Conservation (phyloP, 768 basidiomycete genomes). For the Phanerochaete carnosa region DNA sequence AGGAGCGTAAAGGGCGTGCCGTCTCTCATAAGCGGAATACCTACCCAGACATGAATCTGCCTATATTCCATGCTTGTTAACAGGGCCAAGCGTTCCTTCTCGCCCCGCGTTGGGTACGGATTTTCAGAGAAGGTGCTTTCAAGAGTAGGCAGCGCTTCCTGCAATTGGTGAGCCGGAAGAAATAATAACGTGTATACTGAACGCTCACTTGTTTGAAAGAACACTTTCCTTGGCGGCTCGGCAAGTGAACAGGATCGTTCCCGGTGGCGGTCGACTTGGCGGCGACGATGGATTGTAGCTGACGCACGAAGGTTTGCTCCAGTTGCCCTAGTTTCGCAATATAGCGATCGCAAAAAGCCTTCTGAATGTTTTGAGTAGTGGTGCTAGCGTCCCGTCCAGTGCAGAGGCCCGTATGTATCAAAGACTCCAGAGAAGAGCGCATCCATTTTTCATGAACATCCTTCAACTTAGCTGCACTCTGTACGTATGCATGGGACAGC, state of each 20-base stretch:
- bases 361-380: neutral
- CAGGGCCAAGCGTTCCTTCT: constrained; percentile 19
- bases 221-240: too few relatives aligned
- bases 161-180: too few relatives aligned
- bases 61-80: constrained; percentile 17
- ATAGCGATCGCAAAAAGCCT: neutral
- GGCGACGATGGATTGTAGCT: too few relatives aligned
- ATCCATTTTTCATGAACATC: neutral
- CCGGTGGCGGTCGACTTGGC: too few relatives aligned
- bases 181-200: too few relatives aligned
- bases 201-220: neutral
- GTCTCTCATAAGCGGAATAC: neutral
- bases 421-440: neutral
- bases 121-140: constrained; percentile 19
- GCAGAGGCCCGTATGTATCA: neutral
- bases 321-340: too few relatives aligned
- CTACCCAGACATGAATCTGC: constrained; percentile 27
- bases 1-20: neutral
- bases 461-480: neutral
- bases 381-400: too few relatives aligned
- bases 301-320: too few relatives aligned
- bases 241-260: too few relatives aligned
- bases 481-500: neutral
- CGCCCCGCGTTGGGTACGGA: constrained; percentile 17
- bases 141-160: constrained; percentile 17